Percentiles rank a stretch among this genome's conserved stretches.
phyloP scores from a whole-genome alignment of 2,329 filamentous ascomycete species.

The Fusarium anguioides region DNA sequence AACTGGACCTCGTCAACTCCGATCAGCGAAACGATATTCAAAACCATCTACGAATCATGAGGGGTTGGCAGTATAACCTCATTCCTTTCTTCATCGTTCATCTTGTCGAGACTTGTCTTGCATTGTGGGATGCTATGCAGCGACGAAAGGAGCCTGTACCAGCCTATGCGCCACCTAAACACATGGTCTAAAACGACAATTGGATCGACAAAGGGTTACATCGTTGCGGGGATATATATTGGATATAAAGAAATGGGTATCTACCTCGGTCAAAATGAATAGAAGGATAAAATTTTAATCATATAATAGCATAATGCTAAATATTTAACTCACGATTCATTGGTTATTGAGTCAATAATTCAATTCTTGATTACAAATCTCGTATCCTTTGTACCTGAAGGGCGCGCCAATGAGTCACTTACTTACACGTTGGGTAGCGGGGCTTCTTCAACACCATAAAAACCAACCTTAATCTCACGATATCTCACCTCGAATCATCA shows the following conservation, averaged over 20 bases:
- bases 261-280: neutral
- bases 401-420: constrained; percentile 27
- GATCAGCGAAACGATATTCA: constrained; percentile 34
- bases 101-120: constrained; percentile 40
- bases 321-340: neutral
- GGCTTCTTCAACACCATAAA: constrained; percentile 18
- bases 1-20: constrained; percentile 35
- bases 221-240: neutral
- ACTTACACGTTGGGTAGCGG: neutral
- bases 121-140: constrained; percentile 36
- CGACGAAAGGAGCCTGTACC: constrained; percentile 7
- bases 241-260: neutral
- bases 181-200: neutral
- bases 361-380: constrained; percentile 19
- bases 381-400: neutral
- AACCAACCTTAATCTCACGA: neutral
- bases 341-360: neutral
- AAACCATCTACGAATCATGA: constrained; percentile 41
- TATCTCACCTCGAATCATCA: neutral
- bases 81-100: constrained; percentile 47
- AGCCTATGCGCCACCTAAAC: constrained; percentile 7
- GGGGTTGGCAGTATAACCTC: constrained; percentile 47
- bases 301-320: neutral
- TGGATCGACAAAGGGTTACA: neutral
- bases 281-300: neutral